phyloP scores from a whole-genome alignment of 2,329 filamentous ascomycete species.

The Pseudocercospora eumusae region DNA sequence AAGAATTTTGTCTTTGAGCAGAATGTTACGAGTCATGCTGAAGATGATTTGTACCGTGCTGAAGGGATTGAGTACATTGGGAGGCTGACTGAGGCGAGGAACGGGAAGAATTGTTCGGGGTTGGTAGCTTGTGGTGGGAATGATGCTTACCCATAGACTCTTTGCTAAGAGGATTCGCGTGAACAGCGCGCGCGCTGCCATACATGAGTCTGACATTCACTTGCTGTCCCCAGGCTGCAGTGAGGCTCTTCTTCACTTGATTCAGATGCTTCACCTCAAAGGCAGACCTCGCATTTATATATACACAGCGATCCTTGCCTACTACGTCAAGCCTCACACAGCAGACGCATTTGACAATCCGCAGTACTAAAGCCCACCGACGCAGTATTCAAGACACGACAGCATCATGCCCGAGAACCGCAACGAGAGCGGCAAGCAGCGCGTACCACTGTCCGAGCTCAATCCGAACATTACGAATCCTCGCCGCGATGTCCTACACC shows the following conservation, averaged over 20 bases:
- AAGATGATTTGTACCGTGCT: slow-evolving; percentile 50
- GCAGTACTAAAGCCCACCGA: not conserved
- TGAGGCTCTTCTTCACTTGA: not conserved
- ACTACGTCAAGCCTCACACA: no score
- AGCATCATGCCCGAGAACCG: not conserved
- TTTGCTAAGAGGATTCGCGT: not conserved
- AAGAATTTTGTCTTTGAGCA: slow-evolving; percentile 55
- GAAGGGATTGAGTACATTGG: slow-evolving; percentile 45
- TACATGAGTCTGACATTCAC: not conserved
- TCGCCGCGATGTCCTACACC: not conserved
- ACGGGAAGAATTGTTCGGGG: slow-evolving; percentile 29
- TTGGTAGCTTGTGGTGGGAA: slow-evolving; percentile 29
- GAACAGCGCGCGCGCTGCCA: not conserved
- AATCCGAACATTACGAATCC: not conserved
- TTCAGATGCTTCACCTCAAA: not conserved
- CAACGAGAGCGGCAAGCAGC: not conserved
- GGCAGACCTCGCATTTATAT: not conserved
- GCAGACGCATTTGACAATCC: not conserved
- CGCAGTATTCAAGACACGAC: not conserved
- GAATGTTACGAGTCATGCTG: slow-evolving; percentile 43
- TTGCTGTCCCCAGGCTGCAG: not conserved
- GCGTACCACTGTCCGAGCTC: not conserved
- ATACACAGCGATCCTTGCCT: not conserved
- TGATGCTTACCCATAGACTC: slow-evolving; percentile 8
- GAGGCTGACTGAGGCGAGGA: slow-evolving; percentile 30